Conservation (phyloP, 495 filamentous ascomycete genomes). For the Penicillium ochrochloron region DNA sequence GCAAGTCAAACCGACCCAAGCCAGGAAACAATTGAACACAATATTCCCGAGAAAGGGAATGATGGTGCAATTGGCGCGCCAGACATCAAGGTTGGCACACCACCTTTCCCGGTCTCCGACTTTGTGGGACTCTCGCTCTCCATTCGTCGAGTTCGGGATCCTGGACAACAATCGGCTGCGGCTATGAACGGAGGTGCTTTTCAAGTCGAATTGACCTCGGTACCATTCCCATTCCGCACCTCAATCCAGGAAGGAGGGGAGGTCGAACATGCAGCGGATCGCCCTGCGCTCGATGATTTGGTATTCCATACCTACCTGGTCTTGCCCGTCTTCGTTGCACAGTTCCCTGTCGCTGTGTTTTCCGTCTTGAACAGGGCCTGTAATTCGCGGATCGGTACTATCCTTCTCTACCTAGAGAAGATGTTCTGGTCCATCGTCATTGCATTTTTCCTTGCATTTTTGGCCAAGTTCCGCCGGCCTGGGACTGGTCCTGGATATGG, state of each 20-base stretch:
- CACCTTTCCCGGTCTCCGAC: slow-evolving; percentile 1
- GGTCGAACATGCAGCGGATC: slow-evolving; percentile 1
- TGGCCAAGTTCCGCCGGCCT: background rate
- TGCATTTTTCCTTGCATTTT: slow-evolving; percentile 5
- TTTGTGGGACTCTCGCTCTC: slow-evolving; percentile 24
- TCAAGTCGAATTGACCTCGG: slow-evolving; percentile 15
- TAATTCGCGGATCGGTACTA: slow-evolving; percentile 16
- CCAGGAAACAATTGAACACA: background rate
- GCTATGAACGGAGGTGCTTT: slow-evolving; percentile 2
- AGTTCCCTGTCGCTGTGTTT: slow-evolving; percentile 7
- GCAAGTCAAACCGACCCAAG: background rate
- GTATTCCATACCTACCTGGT: slow-evolving; percentile 23
- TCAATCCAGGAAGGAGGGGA: slow-evolving; percentile 3
- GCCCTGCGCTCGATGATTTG: slow-evolving; percentile 15
- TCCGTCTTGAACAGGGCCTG: slow-evolving; percentile 11
- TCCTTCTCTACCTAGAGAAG: slow-evolving; percentile 11
- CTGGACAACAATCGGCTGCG: background rate
- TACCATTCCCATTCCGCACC: background rate
- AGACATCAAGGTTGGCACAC: background rate
- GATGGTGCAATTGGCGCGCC: slow-evolving; percentile 1
- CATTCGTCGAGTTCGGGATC: slow-evolving; percentile 18
- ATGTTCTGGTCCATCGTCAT: slow-evolving; percentile 12
- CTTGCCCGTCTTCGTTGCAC: slow-evolving; percentile 21
- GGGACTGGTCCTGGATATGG: background rate
- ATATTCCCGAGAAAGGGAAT: background rate